Evolutionary conservation across 2,329 filamentous ascomycete genomes (phyloP).

Genomic region (Trichoderma cornu-damae): DNA sequence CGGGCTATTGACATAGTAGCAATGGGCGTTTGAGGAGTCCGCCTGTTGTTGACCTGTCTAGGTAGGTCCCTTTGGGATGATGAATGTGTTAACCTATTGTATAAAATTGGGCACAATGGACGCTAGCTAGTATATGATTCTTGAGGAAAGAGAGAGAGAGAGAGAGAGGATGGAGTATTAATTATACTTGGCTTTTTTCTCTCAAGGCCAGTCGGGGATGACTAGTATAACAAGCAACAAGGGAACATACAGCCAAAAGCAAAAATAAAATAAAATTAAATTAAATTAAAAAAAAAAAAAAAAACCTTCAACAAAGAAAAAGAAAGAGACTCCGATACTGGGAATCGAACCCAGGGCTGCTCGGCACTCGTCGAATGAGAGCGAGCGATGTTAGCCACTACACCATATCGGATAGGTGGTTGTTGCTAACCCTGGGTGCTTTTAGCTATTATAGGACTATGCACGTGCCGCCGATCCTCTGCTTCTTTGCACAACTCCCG

Average conservation of each 20-base stretch:
- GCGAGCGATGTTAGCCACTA: slow-evolving; percentile 37
- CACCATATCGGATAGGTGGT: slow-evolving; percentile 30
- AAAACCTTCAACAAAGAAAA: background rate
- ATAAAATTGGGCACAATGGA: background rate
- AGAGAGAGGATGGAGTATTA: no score
- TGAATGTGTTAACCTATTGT: background rate
- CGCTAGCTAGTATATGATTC: no score
- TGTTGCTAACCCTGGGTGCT: background rate
- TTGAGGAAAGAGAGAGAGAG: no score
- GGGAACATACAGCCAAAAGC: no score
- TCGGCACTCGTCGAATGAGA: slow-evolving; percentile 19
- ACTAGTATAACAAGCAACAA: no score
- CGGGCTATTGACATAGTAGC: background rate
- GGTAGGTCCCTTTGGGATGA: background rate
- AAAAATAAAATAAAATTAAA: no score
- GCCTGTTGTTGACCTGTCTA: background rate
- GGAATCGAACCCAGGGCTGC: slow-evolving; percentile 22
- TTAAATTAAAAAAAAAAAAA: background rate
- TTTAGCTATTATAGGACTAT: background rate
- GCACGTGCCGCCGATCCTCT: background rate
- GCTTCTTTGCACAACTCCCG: no score
- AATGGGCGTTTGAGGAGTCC: background rate
- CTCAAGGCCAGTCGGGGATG: no score
- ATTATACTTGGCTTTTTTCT: no score
- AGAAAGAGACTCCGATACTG: slow-evolving; percentile 18